Conservation (phyloP, 805 yeast genomes). For the Lachancea quebecensis region DNA sequence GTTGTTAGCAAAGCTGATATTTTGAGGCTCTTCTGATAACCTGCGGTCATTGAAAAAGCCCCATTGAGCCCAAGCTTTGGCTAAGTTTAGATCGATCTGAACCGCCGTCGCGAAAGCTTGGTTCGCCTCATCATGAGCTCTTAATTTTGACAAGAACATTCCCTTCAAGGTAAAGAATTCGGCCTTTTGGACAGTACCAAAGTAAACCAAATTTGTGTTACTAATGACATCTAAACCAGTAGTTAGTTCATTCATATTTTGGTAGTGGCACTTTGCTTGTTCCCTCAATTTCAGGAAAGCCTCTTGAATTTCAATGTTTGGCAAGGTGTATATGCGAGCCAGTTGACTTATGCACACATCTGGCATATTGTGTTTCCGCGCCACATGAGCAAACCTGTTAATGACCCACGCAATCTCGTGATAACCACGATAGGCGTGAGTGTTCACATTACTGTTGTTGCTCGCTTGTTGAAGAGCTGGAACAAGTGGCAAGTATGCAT, state of each 20-base stretch:
- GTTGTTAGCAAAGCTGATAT: slow-evolving; percentile 78
- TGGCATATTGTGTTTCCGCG: slow-evolving; percentile 92
- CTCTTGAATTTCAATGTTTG: slow-evolving; percentile 96
- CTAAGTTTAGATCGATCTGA: slow-evolving; percentile 85
- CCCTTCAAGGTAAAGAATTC: slow-evolving; percentile 97
- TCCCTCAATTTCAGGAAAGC: slow-evolving; percentile 93
- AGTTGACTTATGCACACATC: slow-evolving; percentile 92
- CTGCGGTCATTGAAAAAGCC: slow-evolving; percentile 89
- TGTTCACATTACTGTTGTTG: slow-evolving; percentile 65
- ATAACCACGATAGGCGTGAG: slow-evolving; percentile 94
- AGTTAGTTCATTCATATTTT: slow-evolving; percentile 79
- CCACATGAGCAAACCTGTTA: slow-evolving; percentile 96
- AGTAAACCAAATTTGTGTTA: slow-evolving; percentile 90
- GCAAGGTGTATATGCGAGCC: slow-evolving; percentile 88
- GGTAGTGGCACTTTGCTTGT: slow-evolving; percentile 96
- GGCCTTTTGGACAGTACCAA: slow-evolving; percentile 96
- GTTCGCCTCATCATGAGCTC: slow-evolving; percentile 90
- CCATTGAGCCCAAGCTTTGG: slow-evolving; percentile 99
- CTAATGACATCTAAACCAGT: slow-evolving; percentile 96
- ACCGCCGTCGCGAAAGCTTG: slow-evolving; percentile 98
- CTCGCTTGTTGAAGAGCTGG: slow-evolving; percentile 73
- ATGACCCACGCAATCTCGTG: slow-evolving; percentile 99
- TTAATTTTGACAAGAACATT: slow-evolving; percentile 88
- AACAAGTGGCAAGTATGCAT: slow-evolving; percentile 86
- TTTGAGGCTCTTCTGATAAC: slow-evolving; percentile 74